Base-by-base conservation (phyloP, 441 rosid species). In the Jatropha podagrica region DNA sequence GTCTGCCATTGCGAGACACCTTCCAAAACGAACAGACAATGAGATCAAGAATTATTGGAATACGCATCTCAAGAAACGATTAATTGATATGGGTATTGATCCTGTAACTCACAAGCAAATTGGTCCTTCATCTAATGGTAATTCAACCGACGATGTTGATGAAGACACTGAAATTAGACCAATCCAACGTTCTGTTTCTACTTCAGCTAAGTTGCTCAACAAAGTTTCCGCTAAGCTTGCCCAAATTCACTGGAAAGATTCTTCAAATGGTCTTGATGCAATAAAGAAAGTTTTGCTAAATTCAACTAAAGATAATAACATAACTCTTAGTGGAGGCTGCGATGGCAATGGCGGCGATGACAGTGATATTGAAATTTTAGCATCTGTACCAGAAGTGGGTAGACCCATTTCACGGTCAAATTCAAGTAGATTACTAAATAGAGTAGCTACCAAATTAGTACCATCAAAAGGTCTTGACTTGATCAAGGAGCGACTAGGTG, bases 31-130 rank as follows among this genome's bases (percentile, higher is more conserved):
- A 41, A 65, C 49, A 3, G 49, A 41, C 15, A n/a, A 65, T 18
- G 51, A n/a, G 69, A 66, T 44, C 55, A 62, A 62, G 65, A 62
- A 62, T 62, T 62, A 62, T 62, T 62, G 65, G 65, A 62, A 62
- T 4, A 62, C 65, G 14, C 42, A 62, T 62, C 40, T 62, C 65
- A 62, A 62, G 42, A 62, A 62, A 37, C 20, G 54, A n/a, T 66
- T 23, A 26, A 4, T 32, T 7, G 41, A 68, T 14, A 68, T 11
- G 70, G 54, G 55, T 20, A 46, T 23, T 27, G 59, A 68, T 68
- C 41, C 42, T 14, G 42, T 32, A 13, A 49, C 58, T 15, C 59
- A 54, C 23, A 69, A 2, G 32, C 27, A 15, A 17, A 51, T 68
- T 27, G 59, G 14, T 40, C 26, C 44, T 68, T 17, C 51, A 65